Percentiles rank a stretch among this genome's conserved stretches.
These are phyloP conservation scores for Podila clonocystis DNA, from an alignment of 192 early-diverging fungal species.

Conservation along the genomic window DNA sequence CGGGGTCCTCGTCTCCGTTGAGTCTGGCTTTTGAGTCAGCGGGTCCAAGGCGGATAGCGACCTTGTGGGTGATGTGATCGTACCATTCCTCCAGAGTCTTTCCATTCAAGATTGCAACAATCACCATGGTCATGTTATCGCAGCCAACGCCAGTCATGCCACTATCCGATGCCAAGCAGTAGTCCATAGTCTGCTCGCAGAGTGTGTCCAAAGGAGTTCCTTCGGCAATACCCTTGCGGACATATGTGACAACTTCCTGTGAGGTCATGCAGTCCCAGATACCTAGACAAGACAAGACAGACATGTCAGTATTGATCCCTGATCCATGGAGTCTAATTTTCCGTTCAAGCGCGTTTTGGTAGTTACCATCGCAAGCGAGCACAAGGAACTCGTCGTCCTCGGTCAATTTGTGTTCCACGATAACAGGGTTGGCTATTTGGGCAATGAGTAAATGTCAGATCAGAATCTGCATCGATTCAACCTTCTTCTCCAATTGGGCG, in stretches of 20 bases:
- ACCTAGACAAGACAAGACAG: slow-evolving; percentile 60
- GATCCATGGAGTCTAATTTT: no score
- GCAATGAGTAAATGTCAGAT: not conserved
- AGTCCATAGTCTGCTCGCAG: slow-evolving; percentile 92
- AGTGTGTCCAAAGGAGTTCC: slow-evolving; percentile 70
- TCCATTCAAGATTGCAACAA: slow-evolving; percentile 87
- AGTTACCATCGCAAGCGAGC: slow-evolving; percentile 92
- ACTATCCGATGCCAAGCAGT: slow-evolving; percentile 89
- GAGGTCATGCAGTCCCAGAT: slow-evolving; percentile 99
- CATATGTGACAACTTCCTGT: slow-evolving; percentile 90
- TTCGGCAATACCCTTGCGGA: slow-evolving; percentile 74
- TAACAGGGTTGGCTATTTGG: slow-evolving; percentile 80
- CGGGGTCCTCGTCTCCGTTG: slow-evolving; percentile 47
- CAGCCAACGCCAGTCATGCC: slow-evolving; percentile 94
- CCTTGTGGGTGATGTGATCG: slow-evolving; percentile 47
- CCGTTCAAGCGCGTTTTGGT: no score
- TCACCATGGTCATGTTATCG: slow-evolving; percentile 99
- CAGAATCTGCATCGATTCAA: no score
- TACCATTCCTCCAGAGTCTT: slow-evolving; percentile 84
- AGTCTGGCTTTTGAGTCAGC: slow-evolving; percentile 9
- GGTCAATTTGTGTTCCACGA: slow-evolving; percentile 67
- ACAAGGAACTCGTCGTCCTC: slow-evolving; percentile 93
- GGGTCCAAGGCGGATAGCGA: slow-evolving; percentile 31
- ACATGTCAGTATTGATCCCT: no score
- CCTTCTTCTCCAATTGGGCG: no score